A percentile compares a stretch with the other conserved stretches of the same genome.
Evolutionary conservation across 2,329 filamentous ascomycete species (phyloP).

Genomic region (Magnaporthiopsis rhizophila): DNA sequence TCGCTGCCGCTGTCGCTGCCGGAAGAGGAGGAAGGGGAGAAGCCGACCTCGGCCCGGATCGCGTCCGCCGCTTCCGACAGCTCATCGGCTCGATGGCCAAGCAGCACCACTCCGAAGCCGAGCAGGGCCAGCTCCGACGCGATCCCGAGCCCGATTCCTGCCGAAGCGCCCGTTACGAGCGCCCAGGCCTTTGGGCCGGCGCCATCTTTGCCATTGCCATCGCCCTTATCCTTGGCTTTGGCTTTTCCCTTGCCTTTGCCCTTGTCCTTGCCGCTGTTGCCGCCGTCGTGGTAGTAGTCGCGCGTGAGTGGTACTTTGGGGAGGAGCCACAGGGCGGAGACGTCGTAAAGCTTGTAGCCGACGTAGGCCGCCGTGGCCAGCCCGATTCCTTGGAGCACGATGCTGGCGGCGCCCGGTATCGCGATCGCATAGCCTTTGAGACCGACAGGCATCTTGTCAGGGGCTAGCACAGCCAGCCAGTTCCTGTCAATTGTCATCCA

Average conservation of each 20-base stretch:
- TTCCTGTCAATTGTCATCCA: background rate
- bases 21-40: background rate
- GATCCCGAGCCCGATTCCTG: slow-evolving; percentile 25
- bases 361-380: slow-evolving; percentile 12
- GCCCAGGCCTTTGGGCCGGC: slow-evolving; percentile 14
- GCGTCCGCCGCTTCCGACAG: slow-evolving; percentile 18
- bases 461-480: background rate
- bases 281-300: slow-evolving; percentile 16
- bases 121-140: slow-evolving; percentile 23
- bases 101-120: slow-evolving; percentile 26
- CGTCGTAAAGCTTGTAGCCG: slow-evolving; percentile 10
- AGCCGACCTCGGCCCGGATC: background rate
- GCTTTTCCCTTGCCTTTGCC: no score
- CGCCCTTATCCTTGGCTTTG: no score
- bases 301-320: slow-evolving; percentile 14
- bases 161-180: slow-evolving; percentile 26
- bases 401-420: background rate
- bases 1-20: background rate
- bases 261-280: background rate
- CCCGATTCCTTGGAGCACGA: slow-evolving; percentile 13
- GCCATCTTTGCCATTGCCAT: background rate
- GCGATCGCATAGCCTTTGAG: background rate
- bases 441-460: background rate
- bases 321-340: slow-evolving; percentile 18
- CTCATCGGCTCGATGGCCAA: slow-evolving; percentile 22